Conservation (phyloP, 2,329 filamentous ascomycete species). For the Xylaria sp. region DNA sequence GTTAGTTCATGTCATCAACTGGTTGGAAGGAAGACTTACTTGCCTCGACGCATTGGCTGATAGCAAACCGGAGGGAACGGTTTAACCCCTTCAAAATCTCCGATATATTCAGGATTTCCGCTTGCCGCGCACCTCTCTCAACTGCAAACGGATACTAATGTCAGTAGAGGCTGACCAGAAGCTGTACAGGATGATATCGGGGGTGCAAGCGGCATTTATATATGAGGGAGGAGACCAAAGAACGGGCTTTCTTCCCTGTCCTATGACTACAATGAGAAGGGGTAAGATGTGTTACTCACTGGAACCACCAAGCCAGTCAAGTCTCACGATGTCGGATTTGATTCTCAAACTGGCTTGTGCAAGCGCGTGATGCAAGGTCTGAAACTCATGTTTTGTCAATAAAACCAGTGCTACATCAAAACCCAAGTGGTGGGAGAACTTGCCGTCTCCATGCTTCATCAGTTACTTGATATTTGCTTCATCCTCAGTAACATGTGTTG, state of each 20-base stretch:
- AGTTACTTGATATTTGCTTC: too few relatives aligned
- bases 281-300: slow-evolving; percentile 12
- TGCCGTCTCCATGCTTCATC: too few relatives aligned
- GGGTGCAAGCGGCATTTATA: neutral
- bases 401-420: too few relatives aligned
- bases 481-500: too few relatives aligned
- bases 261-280: neutral
- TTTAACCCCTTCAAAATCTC: too few relatives aligned
- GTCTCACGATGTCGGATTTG: slow-evolving; percentile 38
- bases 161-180: neutral
- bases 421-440: too few relatives aligned
- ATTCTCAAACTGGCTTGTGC: slow-evolving; percentile 38
- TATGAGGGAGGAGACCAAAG: neutral
- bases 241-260: neutral
- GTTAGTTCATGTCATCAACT: too few relatives aligned
- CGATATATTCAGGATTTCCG: slow-evolving; percentile 9
- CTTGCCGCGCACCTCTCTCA: slow-evolving; percentile 17
- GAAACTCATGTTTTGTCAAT: slow-evolving; percentile 41
- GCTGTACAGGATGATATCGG: neutral
- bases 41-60: too few relatives aligned
- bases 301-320: slow-evolving; percentile 51
- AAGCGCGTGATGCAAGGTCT: slow-evolving; percentile 38
- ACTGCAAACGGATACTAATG: slow-evolving; percentile 13
- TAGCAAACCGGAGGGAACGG: too few relatives aligned
- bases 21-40: too few relatives aligned